Evolutionary conservation across 2,329 filamentous ascomycete genomes (phyloP).

Genomic region (Exserohilum turcica): DNA sequence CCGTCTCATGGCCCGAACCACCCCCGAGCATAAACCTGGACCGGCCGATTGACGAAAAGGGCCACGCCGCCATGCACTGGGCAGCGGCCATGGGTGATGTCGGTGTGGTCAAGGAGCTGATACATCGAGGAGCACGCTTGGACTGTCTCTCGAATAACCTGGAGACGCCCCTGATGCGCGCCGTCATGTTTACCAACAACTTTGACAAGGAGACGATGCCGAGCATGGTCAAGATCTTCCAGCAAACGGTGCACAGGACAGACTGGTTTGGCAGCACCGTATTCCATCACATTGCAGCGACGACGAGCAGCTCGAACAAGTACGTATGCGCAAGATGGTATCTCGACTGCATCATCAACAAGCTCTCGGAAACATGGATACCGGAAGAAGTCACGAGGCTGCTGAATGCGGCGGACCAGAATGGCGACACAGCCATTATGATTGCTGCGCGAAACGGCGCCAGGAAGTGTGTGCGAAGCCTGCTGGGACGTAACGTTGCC

Average conservation of each 20-base stretch:
- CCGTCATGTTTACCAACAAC: slow-evolving; percentile 95
- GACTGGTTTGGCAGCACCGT: slow-evolving; percentile 85
- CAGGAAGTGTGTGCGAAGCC: slow-evolving; percentile 71
- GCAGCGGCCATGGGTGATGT: slow-evolving; percentile 96
- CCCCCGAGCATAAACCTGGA: slow-evolving; percentile 87
- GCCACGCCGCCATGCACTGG: slow-evolving; percentile 94
- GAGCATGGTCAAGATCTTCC: slow-evolving; percentile 78
- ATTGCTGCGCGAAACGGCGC: slow-evolving; percentile 86
- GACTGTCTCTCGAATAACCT: slow-evolving; percentile 66
- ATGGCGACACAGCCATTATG: slow-evolving; percentile 89
- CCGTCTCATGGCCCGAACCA: slow-evolving; percentile 72
- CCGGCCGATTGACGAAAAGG: slow-evolving; percentile 89
- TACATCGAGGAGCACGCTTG: slow-evolving; percentile 77
- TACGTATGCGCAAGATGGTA: slow-evolving; percentile 92
- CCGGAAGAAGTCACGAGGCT: slow-evolving; percentile 77
- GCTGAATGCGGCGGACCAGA: slow-evolving; percentile 79
- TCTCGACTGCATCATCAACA: slow-evolving; percentile 86
- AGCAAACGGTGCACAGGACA: slow-evolving; percentile 77
- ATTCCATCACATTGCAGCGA: slow-evolving; percentile 91
- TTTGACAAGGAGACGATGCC: slow-evolving; percentile 93
- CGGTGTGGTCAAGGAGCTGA: slow-evolving; percentile 85
- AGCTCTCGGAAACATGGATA: slow-evolving; percentile 77
- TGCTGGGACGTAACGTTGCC: slow-evolving; percentile 76
- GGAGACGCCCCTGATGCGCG: slow-evolving; percentile 92
- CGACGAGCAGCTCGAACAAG: slow-evolving; percentile 83